Base-by-base conservation (phyloP, 306 rosid genomes). In the Cucumis melo region DNA sequence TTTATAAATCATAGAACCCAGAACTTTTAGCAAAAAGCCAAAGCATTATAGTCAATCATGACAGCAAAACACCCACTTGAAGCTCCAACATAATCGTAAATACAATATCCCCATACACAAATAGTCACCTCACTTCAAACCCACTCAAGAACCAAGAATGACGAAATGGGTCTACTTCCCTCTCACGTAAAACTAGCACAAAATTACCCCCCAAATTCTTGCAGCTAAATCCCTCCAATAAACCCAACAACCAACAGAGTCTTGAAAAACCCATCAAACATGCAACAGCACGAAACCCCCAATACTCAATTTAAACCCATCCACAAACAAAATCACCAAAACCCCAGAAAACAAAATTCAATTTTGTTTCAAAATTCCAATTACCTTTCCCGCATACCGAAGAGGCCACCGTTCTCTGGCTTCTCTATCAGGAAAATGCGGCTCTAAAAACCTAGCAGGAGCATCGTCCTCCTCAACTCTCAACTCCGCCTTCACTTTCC, bases 391-490 rank as follows among this genome's bases (percentile, higher is more conserved):
- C 36, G 19, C 60, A n/a, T 91, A 91, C 8, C 92, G 84, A 1
- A 79, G 46, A 1, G 97, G 93, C 93, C 92, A 91, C 16, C 90
- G 86, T 7, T 14, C 60, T 39, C 77, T 78, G 4, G 97, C 97
- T 61, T 89, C 89, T 21, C 71, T 61, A 0, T 38, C 81, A 0
- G 85, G 66, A 74, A 89, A 32, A 0, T 81, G 84, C 8, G 84
- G 77, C 16, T 90, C 87, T 0, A 86, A 0, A 16, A 91, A 91
- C 55, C 8, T 78, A 0, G 87, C 67, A 0, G 56, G 34, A 8
- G 44, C 3, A 8, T 7, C 82, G 6, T 78, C 82, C 10, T 68
- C 86, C 0, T n/a, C 79, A 15, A 16, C 41, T 1, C 51, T 63
- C 9, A 68, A 39, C 20, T 9, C 65, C 20, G 73, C 4, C 41